Evolutionary conservation across 352 stramenopile genomes (phyloP), one percentile per base, ranked within the genome.

Genomic region (Phytopythium aichiense): DNA sequence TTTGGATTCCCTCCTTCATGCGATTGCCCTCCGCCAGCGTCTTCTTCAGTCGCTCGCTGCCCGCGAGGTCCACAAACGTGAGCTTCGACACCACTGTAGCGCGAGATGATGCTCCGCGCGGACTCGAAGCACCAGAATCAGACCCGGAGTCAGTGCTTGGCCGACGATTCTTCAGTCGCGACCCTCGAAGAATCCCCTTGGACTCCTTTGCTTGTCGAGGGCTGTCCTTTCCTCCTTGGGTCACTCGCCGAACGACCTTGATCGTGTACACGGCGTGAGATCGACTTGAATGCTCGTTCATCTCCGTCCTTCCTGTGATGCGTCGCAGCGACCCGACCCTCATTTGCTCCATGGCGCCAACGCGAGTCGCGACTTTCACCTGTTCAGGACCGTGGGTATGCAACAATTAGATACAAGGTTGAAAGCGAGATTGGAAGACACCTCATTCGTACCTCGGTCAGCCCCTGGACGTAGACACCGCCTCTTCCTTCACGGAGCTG

Each of bases 1-100:
- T 95, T 63, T 95, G 85, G 51, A 96, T 96, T 0, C 87, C 87
- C 63, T 96, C 87, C 64, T 94, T 96, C 87, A 96, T 96, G 2
- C 87, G 73, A 53, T 79, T 83, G 23, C 87, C 87, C 65, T 92
- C 87, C 13, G 87, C 86, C 55, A 81, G 80, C 2, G 87, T 96
- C 60, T 88, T 90, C 62, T 96, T 96, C 1, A 96, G 58, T n/a
- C 87, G 70, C 56, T 96, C 87, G 43, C 87, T 96, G 15, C 87
- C 87, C 33, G 87, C 87, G 12, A 96, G 71, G 69, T 96, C 87
- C 18, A 96, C 87, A 58, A 96, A 96, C 1, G 87, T 96, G 16
- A 96, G 72, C 56, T 94, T 95, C 4, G 87, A 93, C 11, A 91
- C 73, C 40, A 69, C 88, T 62, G 61, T 70, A 45, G 61, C 73